Evolutionary conservation across 495 filamentous ascomycete genomes (phyloP).

Genomic region (Xylaria grammica): DNA sequence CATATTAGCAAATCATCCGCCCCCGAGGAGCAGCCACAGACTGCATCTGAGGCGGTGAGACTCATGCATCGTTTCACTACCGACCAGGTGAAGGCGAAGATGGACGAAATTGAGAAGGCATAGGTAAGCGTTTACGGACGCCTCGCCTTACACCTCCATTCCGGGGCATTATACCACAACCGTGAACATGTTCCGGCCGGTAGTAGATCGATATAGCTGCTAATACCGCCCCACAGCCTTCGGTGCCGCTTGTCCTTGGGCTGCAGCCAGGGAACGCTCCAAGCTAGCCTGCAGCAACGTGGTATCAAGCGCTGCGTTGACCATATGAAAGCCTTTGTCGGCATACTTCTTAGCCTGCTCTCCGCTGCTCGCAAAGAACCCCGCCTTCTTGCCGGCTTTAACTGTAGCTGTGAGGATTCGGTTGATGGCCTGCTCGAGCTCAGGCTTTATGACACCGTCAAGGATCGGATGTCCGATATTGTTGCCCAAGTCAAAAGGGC

Average conservation of each 20-base stretch:
- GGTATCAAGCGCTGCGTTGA: conserved; percentile 67
- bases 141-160: neutral
- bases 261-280: conserved; percentile 47
- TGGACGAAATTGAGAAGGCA: conserved; percentile 65
- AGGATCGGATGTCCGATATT: conserved; percentile 76
- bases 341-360: conserved; percentile 67
- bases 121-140: conserved; percentile 16
- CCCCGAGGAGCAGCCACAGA: conserved; percentile 53
- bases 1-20: conserved; percentile 63
- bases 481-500: conserved; percentile 77
- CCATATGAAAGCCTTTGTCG: conserved; percentile 78
- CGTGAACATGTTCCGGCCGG: neutral
- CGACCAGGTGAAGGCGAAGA: conserved; percentile 70
- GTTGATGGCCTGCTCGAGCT: conserved; percentile 70
- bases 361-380: conserved; percentile 76
- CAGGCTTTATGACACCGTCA: conserved; percentile 63
- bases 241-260: conserved; percentile 46
- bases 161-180: neutral
- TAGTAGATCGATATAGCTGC: neutral
- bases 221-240: conserved; percentile 43
- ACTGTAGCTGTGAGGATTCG: conserved; percentile 66
- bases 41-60: conserved; percentile 68
- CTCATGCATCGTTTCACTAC: conserved; percentile 84
- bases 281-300: conserved; percentile 57
- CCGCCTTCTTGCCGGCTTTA: conserved; percentile 72